Evolutionary conservation across 495 filamentous ascomycete genomes (phyloP).

Genomic region (Collariella sp.): DNA sequence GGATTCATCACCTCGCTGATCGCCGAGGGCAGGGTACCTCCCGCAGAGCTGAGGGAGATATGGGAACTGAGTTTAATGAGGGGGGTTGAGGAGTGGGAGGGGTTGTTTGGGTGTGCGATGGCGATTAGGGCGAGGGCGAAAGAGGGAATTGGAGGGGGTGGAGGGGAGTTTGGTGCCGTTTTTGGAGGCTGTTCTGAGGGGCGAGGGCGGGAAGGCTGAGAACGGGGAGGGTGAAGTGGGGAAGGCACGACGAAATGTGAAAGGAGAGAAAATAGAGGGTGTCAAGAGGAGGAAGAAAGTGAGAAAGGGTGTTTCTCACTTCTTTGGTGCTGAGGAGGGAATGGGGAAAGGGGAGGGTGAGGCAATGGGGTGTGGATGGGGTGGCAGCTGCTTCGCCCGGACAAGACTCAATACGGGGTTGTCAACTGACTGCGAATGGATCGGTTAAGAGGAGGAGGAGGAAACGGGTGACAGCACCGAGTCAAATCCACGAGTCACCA

Average conservation of each 20-base stretch:
- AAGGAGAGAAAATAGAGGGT: not conserved
- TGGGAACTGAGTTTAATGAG: conserved; percentile 20
- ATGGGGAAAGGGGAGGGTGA: not conserved
- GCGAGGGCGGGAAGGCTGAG: not conserved
- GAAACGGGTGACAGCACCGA: too few species aligned
- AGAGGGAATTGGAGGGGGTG: not conserved
- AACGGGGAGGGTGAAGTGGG: not conserved
- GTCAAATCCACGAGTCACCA: too few species aligned
- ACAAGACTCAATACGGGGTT: too few species aligned
- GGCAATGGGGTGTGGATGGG: not conserved
- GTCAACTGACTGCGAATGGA: too few species aligned
- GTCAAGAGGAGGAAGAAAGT: not conserved
- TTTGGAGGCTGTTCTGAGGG: not conserved
- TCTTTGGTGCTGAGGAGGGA: conserved; percentile 8
- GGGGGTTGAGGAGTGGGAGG: conserved; percentile 28
- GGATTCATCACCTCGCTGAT: conserved; percentile 22
- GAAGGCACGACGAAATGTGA: not conserved
- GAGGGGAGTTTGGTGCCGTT: conserved; percentile 10
- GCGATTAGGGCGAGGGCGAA: conserved; percentile 14
- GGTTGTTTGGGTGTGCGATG: conserved; percentile 25
- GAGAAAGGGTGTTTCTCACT: conserved; percentile 9
- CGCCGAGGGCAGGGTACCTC: conserved; percentile 13
- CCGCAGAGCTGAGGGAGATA: conserved; percentile 22
- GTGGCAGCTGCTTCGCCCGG: not conserved
- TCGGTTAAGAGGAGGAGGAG: too few species aligned